Evolutionary conservation across 208 protist genomes (phyloP).

Genomic region (Leptomonas seymouri): DNA sequence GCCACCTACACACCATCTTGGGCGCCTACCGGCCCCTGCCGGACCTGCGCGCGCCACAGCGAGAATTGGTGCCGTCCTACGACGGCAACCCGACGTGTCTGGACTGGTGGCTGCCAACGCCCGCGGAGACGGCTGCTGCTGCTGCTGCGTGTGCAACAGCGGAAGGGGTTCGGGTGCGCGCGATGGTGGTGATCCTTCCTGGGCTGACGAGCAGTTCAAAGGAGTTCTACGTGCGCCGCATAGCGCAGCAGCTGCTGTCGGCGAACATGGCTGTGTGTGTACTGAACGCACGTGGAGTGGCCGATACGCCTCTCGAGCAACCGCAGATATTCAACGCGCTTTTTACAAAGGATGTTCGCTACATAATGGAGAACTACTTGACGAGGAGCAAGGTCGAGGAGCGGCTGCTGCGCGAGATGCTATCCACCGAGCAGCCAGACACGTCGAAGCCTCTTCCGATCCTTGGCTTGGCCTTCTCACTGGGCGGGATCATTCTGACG

Average conservation of each 20-base stretch:
- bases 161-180: conserved; percentile 21
- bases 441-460: conserved; percentile 33
- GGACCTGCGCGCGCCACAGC: conserved; percentile 28
- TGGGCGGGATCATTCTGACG: conserved; percentile 64
- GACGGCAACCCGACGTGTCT: conserved; percentile 67
- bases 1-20: conserved; percentile 65
- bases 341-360: conserved; percentile 64
- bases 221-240: conserved; percentile 57
- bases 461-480: conserved; percentile 63
- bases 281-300: conserved; percentile 67
- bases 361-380: conserved; percentile 46
- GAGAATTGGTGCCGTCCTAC: conserved; percentile 43
- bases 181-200: conserved; percentile 63
- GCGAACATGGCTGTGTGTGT: conserved; percentile 41
- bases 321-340: conserved; percentile 62
- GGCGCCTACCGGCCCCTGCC: conserved; percentile 38
- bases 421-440: conserved; percentile 1
- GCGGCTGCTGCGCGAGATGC: conserved; percentile 12
- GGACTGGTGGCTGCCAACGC: conserved; percentile 48
- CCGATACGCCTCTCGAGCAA: conserved; percentile 53
- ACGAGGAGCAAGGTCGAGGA: conserved; percentile 20
- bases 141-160: conserved; percentile 2
- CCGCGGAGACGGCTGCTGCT: conserved; percentile 17
- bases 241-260: conserved; percentile 33
- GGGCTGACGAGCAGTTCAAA: conserved; percentile 58